Evolutionary conservation across 148 eudicot species (phyloP).

Genomic region (Oxyria digyna): DNA sequence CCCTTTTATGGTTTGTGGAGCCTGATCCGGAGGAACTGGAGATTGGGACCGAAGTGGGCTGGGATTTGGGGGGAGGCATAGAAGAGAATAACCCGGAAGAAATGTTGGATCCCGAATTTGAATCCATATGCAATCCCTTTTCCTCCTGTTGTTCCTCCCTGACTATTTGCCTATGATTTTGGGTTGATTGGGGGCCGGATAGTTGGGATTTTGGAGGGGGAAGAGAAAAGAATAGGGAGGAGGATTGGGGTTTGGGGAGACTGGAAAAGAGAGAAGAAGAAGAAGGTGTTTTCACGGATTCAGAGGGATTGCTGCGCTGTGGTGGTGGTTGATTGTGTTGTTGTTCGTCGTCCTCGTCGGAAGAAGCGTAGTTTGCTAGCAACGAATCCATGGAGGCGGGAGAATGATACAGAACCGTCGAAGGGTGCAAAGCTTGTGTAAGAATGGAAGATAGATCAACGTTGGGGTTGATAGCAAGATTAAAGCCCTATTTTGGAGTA

Average conservation of each 20-base stretch:
- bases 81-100: conserved; percentile 28
- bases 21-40: conserved; percentile 12
- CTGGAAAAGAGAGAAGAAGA: conserved; percentile 36
- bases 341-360: conserved; percentile 44
- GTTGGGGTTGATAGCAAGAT: not conserved
- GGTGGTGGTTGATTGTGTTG: conserved; percentile 5
- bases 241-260: conserved; percentile 43
- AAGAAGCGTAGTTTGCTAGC: conserved; percentile 49
- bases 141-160: not conserved
- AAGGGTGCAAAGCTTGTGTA: not conserved
- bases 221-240: conserved; percentile 17
- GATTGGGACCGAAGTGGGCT: conserved; percentile 8
- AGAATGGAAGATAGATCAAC: not conserved
- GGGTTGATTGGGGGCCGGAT: conserved; percentile 7
- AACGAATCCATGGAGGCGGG: conserved; percentile 42
- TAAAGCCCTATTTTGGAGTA: not conserved
- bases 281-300: conserved; percentile 5
- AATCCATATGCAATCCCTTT: not conserved
- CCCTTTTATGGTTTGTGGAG: conserved; percentile 27
- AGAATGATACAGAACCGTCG: not conserved
- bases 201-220: conserved; percentile 18
- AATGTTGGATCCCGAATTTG: not conserved
- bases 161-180: conserved; percentile 5
- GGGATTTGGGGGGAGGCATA: conserved; percentile 40
- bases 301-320: not conserved